Conservation (phyloP, 768 basidiomycete species). For the Russula lepida region DNA sequence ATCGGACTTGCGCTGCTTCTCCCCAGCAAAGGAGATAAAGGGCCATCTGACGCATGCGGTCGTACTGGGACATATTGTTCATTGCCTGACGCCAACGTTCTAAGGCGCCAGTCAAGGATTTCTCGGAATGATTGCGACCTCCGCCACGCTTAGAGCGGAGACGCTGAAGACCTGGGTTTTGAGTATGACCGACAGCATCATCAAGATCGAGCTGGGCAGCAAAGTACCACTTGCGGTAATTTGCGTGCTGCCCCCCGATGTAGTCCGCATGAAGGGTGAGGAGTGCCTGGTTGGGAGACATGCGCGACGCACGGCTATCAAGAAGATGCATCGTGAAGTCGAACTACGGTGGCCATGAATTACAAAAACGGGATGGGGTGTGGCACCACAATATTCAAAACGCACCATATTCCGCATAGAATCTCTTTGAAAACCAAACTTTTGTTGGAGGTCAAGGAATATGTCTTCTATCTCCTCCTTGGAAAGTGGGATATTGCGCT, state of each 20-base stretch:
- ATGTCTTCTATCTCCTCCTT: slow-evolving; percentile 99
- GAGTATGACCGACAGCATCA: slow-evolving; percentile 86
- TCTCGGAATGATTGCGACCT: slow-evolving; percentile 48
- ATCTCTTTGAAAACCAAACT: slow-evolving; percentile 96
- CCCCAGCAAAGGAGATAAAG: slow-evolving; percentile 96
- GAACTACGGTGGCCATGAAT: slow-evolving; percentile 44
- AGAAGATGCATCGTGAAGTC: slow-evolving; percentile 97
- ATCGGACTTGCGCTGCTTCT: slow-evolving; percentile 95
- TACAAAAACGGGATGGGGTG: background rate
- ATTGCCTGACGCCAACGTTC: slow-evolving; percentile 96
- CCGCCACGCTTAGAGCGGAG: slow-evolving; percentile 56
- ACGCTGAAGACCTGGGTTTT: slow-evolving; percentile 84
- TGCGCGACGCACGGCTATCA: slow-evolving; percentile 92
- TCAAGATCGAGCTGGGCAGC: slow-evolving; percentile 98
- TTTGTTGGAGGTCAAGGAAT: slow-evolving; percentile 93
- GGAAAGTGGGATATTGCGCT: slow-evolving; percentile 90
- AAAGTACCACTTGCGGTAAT: slow-evolving; percentile 99
- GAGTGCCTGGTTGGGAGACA: slow-evolving; percentile 93
- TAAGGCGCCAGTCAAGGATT: slow-evolving; percentile 72
- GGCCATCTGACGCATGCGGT: slow-evolving; percentile 92
- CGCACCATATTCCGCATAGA: slow-evolving; percentile 91
- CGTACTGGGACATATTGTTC: slow-evolving; percentile 98
- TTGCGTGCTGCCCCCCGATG: slow-evolving; percentile 96
- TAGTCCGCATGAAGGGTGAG: slow-evolving; percentile 97
- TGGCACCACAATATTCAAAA: background rate